These are phyloP conservation scores for Camellia sinensis DNA, from an alignment of 148 eudicot genomes.

Conservation along the genomic window DNA sequence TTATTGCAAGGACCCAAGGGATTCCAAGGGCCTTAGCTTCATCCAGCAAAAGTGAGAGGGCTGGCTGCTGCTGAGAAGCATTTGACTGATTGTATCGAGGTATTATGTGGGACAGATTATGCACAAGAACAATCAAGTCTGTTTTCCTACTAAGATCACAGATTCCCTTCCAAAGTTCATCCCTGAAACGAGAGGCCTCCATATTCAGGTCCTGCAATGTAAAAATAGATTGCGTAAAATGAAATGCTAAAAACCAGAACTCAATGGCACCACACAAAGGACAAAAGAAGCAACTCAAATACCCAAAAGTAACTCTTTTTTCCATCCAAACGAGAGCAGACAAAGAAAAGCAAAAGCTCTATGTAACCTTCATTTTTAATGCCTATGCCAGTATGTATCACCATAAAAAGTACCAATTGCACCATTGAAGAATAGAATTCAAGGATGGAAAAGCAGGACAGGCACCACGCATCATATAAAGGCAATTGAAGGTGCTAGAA, in stretches of 20 bases:
- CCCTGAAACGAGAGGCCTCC: slow-evolving; percentile 80
- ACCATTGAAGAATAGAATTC: no score
- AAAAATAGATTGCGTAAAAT: slow-evolving; percentile 2
- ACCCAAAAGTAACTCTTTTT: background rate
- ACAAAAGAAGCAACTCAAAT: background rate
- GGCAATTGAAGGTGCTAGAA: no score
- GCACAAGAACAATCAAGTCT: slow-evolving; percentile 89
- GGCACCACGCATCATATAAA: no score
- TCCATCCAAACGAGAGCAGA: background rate
- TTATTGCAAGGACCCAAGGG: slow-evolving; percentile 96
- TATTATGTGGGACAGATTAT: slow-evolving; percentile 85
- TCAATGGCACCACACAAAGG: background rate
- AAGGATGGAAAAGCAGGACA: no score
- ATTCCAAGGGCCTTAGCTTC: slow-evolving; percentile 96
- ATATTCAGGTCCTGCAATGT: slow-evolving; percentile 67
- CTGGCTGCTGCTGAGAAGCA: slow-evolving; percentile 51
- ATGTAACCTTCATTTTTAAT: background rate
- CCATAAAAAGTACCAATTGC: no score
- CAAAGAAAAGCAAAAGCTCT: background rate
- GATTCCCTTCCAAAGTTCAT: slow-evolving; percentile 91
- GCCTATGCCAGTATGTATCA: no score
- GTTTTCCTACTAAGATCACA: slow-evolving; percentile 82
- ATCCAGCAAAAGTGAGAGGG: slow-evolving; percentile 67
- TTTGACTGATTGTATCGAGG: slow-evolving; percentile 61
- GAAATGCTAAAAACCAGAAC: background rate